phyloP scores from a whole-genome alignment of 2,329 filamentous ascomycete species.

The Aaosphaeria pasadenensis region DNA sequence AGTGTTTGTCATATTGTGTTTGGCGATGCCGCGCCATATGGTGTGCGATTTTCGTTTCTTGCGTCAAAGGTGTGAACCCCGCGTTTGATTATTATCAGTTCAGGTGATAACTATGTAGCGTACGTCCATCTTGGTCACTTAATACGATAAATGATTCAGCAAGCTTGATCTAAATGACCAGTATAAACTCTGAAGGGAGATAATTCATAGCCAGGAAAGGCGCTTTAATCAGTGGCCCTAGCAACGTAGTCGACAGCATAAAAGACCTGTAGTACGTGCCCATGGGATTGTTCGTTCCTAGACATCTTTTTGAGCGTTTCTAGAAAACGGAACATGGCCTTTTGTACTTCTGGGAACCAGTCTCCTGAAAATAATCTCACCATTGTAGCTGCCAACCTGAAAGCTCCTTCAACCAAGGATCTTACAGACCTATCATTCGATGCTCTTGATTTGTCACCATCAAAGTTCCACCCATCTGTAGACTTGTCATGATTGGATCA shows the following conservation, averaged over 20 bases:
- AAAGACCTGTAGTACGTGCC: too few species aligned
- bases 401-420: background rate
- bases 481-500: too few species aligned
- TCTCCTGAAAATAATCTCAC: background rate
- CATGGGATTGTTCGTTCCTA: background rate
- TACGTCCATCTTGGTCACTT: too few species aligned
- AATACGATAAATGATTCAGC: too few species aligned
- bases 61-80: background rate
- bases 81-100: background rate
- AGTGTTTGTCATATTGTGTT: background rate
- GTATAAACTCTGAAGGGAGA: too few species aligned
- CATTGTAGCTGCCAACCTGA: background rate
- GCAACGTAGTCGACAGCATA: too few species aligned
- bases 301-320: background rate
- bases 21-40: background rate
- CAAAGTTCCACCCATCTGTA: background rate
- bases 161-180: too few species aligned
- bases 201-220: too few species aligned
- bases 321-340: background rate
- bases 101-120: too few species aligned
- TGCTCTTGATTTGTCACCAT: background rate
- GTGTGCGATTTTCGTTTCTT: background rate
- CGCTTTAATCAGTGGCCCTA: too few species aligned
- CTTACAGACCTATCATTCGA: background rate
- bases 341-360: background rate